Base-by-base conservation (phyloP, 2,329 filamentous ascomycete species). In the Chrysoporthe austroafricana region DNA sequence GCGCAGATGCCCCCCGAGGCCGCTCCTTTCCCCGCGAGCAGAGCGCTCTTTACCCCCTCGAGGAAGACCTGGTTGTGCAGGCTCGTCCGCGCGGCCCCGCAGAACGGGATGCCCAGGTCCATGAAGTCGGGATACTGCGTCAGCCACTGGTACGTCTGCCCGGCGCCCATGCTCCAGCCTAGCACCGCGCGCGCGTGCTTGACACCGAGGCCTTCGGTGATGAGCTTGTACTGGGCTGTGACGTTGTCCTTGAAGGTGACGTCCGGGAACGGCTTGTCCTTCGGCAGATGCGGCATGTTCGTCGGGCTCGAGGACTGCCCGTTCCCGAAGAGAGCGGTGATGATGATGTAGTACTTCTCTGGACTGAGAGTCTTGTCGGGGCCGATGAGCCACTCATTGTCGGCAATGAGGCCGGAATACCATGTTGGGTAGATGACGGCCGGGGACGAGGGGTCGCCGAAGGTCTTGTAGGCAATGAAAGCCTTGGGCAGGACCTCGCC, bases 401-500 rank as follows among this genome's bases (percentile, higher is more conserved):
- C 89, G 2, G 83, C 80, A 70, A 94, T 91, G 2, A 78, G 81
- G 79, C 77, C 77, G 64, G 76, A 77, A 76, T 89, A 94, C 91
- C 91, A 94, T 2, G 88, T 89, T 2, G 91, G 92, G 74, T 94
- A 94, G 69, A 94, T 85, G 67, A 94, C 86, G 2, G 88, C 88
- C 8, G 91, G 91, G 6, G 80, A 82, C 0, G 80, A 83, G 0
- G 85, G 76, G 66, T 89, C 81, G 26, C 92, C 92, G 72, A 91
- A 90, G 0, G 91, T 92, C 77, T 91, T 93, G 82, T 92, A 95
- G 18, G 91, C 90, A 64, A 95, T 87, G 73, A 86, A 85, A 1
- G 92, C 91, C 71, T 86, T 77, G 1, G 85, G 82, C 21, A 94
- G 83, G 6, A 79, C 82, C n/a, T 81, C 82, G 50, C 90, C 90